Evolutionary conservation across 2,329 filamentous ascomycete species (phyloP).

Genomic region (Cladosporium austrohemisphaericum): DNA sequence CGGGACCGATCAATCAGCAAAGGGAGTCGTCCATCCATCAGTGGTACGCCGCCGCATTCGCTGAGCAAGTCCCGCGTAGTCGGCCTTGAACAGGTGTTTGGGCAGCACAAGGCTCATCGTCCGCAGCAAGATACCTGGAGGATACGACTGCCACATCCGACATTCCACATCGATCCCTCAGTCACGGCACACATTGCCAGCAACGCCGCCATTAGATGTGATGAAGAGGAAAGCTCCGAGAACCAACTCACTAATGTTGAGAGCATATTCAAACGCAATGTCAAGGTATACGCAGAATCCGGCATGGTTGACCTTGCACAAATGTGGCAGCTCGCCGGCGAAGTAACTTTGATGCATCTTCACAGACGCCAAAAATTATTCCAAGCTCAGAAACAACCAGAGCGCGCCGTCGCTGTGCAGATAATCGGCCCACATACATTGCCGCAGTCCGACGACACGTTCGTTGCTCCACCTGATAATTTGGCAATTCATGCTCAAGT

Average conservation of each 20-base stretch:
- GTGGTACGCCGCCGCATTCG: conserved; percentile 15
- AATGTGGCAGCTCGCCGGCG: conserved; percentile 9
- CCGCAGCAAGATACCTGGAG: conserved; percentile 27
- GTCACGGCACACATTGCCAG: conserved; percentile 10
- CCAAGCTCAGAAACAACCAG: neutral
- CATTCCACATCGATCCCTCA: conserved; percentile 2
- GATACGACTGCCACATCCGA: conserved; percentile 22
- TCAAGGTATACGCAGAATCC: conserved; percentile 2
- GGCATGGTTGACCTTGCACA: conserved; percentile 10
- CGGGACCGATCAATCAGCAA: conserved; percentile 16
- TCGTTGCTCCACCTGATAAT: neutral
- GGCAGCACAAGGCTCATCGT: conserved; percentile 34
- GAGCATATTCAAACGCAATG: neutral
- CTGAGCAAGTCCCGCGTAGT: conserved; percentile 4
- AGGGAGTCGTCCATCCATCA: conserved; percentile 15
- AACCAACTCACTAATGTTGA: conserved; percentile 3
- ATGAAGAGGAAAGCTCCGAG: conserved; percentile 35
- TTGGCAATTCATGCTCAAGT: conserved; percentile 14
- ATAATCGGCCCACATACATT: neutral
- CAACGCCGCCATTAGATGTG: conserved; percentile 21
- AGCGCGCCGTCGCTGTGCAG: conserved; percentile 2
- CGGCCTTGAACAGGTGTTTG: conserved; percentile 12
- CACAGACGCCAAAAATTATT: conserved; percentile 1
- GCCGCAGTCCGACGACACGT: neutral
- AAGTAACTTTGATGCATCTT: conserved; percentile 11